These are phyloP conservation scores for Exophiala calicioides DNA, from an alignment of 2,329 filamentous ascomycete genomes.

Conservation along the genomic window DNA sequence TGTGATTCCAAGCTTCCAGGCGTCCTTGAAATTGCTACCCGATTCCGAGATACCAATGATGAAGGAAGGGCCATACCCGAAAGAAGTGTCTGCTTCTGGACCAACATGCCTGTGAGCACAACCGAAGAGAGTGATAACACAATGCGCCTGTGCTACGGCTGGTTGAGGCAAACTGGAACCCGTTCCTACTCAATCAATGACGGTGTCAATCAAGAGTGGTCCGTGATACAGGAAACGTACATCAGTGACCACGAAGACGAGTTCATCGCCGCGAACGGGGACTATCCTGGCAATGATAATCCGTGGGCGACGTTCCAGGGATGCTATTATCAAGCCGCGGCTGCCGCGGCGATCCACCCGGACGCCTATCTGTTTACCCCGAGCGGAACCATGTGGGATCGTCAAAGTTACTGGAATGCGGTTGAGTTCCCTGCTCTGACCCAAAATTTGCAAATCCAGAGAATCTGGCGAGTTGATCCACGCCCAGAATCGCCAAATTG, in stretches of 20 bases:
- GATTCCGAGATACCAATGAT: no score
- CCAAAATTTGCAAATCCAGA: conserved; percentile 8
- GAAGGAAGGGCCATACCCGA: no score
- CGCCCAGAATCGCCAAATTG: conserved; percentile 3
- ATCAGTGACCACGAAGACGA: neutral
- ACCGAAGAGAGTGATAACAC: no score
- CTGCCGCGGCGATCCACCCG: neutral
- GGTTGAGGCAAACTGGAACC: neutral
- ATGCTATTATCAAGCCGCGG: conserved; percentile 5
- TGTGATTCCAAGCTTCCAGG: no score
- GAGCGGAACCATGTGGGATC: neutral
- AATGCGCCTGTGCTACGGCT: neutral
- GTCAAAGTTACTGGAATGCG: neutral
- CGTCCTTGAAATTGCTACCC: no score
- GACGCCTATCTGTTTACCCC: conserved; percentile 9
- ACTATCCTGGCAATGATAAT: neutral
- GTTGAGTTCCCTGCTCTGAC: conserved; percentile 3
- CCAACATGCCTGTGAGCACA: no score
- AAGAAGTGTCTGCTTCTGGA: no score
- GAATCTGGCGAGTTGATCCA: conserved; percentile 9
- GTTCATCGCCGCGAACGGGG: neutral
- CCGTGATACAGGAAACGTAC: neutral
- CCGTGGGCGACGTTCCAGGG: neutral
- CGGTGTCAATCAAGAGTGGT: neutral
- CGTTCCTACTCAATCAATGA: neutral